A percentile compares a stretch with the other conserved stretches of the same genome.
phyloP scores from a whole-genome alignment of 768 basidiomycete genomes.

The Podaxis mareebaensis region DNA sequence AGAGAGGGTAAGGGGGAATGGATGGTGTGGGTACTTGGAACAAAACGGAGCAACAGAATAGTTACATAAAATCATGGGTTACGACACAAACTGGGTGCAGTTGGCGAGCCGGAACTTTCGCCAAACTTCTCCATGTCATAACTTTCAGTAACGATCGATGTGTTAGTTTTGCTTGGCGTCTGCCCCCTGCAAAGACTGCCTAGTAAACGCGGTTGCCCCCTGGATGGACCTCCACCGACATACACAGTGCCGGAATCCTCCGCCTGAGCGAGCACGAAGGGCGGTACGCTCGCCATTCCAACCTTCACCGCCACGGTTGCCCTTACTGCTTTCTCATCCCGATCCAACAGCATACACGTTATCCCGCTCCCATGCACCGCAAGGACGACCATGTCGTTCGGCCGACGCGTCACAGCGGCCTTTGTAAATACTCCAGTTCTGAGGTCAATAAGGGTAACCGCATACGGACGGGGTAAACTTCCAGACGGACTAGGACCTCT shows the following conservation, averaged over 20 bases:
- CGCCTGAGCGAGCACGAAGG: conserved; percentile 20
- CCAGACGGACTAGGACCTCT: neutral
- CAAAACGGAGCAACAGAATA: too few species aligned
- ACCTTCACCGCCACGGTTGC: conserved; percentile 15
- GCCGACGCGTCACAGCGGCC: conserved; percentile 7
- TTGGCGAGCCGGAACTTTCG: neutral
- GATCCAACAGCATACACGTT: conserved; percentile 24
- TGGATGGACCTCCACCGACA: neutral
- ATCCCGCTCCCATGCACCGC: conserved; percentile 23
- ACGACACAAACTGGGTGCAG: neutral
- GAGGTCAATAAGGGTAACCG: conserved; percentile 14
- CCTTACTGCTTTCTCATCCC: conserved; percentile 8
- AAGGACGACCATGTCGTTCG: conserved; percentile 19
- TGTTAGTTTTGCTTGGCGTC: neutral
- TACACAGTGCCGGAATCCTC: conserved; percentile 7
- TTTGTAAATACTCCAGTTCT: conserved; percentile 9
- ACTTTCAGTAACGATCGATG: neutral
- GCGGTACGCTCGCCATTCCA: conserved; percentile 25
- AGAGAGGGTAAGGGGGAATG: too few species aligned
- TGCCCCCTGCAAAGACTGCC: neutral
- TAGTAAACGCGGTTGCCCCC: neutral
- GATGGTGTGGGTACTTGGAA: too few species aligned
- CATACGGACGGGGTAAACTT: neutral
- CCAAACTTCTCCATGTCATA: neutral
- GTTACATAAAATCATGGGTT: neutral